Evolutionary conservation across 805 yeast genomes (phyloP).

Genomic region (Kuraishia ogatae): DNA sequence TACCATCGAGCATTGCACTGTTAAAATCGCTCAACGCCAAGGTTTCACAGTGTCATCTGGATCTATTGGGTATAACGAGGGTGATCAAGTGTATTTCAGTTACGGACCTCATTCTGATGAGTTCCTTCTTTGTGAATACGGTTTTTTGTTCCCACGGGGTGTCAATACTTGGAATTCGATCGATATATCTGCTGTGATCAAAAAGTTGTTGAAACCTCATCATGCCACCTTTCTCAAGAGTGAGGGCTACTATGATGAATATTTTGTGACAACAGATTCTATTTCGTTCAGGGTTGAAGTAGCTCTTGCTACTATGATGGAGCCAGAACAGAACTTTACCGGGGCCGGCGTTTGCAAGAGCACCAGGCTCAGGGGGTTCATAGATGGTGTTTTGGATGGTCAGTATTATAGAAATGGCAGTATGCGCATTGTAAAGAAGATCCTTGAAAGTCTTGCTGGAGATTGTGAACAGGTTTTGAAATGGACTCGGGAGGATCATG

Average conservation of each 20-base stretch:
- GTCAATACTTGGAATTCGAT: conserved; percentile 62
- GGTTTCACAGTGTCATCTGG: conserved; percentile 48
- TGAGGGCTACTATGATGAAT: conserved; percentile 62
- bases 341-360: not conserved
- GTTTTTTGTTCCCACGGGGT: conserved; percentile 44
- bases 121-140: conserved; percentile 78
- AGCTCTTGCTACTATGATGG: conserved; percentile 56
- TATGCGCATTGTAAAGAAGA: not conserved
- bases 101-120: conserved; percentile 90
- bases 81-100: conserved; percentile 58
- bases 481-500: not conserved
- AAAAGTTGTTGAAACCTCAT: conserved; percentile 20
- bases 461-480: not conserved
- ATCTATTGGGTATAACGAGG: conserved; percentile 17
- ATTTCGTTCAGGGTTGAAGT: conserved; percentile 69
- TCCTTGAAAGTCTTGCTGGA: not conserved
- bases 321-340: conserved; percentile 7
- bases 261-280: conserved; percentile 45
- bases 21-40: conserved; percentile 28
- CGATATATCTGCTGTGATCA: conserved; percentile 46
- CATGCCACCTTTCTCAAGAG: conserved; percentile 40
- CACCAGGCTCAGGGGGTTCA: not conserved
- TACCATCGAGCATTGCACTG: conserved; percentile 40
- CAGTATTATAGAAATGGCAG: not conserved
- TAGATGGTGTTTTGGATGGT: not conserved